phyloP scores from a whole-genome alignment of 2,329 filamentous ascomycete genomes.

The Botrytis medusae region DNA sequence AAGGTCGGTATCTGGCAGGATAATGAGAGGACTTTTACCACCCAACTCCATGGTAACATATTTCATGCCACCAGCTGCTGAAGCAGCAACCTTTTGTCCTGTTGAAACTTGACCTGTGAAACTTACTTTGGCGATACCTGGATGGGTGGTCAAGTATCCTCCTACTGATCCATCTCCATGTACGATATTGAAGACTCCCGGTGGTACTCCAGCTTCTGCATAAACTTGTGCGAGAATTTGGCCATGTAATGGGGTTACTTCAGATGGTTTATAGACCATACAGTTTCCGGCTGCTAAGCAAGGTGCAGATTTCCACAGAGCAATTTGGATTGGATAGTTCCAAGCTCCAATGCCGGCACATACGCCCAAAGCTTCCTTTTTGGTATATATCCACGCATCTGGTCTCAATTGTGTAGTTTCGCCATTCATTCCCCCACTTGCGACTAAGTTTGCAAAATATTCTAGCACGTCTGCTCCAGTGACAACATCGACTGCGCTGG shows the following conservation, averaged over 20 bases:
- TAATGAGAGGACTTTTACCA: slow-evolving; percentile 78
- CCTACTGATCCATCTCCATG: slow-evolving; percentile 79
- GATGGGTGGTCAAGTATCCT: slow-evolving; percentile 70
- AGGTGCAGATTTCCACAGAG: slow-evolving; percentile 84
- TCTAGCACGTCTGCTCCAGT: slow-evolving; percentile 84
- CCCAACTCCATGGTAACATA: slow-evolving; percentile 91
- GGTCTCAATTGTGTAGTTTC: slow-evolving; percentile 72
- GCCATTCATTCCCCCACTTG: slow-evolving; percentile 75
- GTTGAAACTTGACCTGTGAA: slow-evolving; percentile 88
- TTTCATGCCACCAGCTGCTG: slow-evolving; percentile 78
- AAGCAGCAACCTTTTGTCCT: slow-evolving; percentile 75
- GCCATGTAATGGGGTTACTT: slow-evolving; percentile 82
- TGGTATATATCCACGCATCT: slow-evolving; percentile 80
- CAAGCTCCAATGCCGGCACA: slow-evolving; percentile 86
- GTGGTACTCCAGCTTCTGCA: slow-evolving; percentile 73
- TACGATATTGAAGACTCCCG: slow-evolving; percentile 84
- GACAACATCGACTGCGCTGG: slow-evolving; percentile 76
- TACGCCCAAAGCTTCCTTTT: slow-evolving; percentile 78
- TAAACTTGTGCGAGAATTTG: slow-evolving; percentile 74
- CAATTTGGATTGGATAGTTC: slow-evolving; percentile 92
- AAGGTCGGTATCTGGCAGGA: slow-evolving; percentile 77
- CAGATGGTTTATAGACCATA: slow-evolving; percentile 89
- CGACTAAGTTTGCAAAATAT: slow-evolving; percentile 80
- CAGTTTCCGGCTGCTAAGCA: slow-evolving; percentile 84
- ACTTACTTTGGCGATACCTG: slow-evolving; percentile 76